phyloP scores from a whole-genome alignment of 495 filamentous ascomycete species.

The Stereocaulon alpinum region DNA sequence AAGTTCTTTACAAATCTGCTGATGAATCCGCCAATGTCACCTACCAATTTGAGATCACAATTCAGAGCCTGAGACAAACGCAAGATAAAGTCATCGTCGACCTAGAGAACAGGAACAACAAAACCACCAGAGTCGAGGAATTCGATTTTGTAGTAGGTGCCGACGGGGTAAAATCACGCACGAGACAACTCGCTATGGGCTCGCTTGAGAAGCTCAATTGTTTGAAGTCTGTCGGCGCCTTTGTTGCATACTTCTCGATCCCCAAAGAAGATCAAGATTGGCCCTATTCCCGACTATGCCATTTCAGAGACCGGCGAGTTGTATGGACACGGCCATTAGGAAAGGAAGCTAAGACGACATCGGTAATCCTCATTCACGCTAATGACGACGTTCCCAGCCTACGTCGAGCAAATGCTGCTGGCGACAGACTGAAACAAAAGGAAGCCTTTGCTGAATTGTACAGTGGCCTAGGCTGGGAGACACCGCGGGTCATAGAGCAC shows the following conservation, averaged over 20 bases:
- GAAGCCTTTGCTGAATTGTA: conserved; percentile 14
- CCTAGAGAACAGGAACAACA: conserved; percentile 20
- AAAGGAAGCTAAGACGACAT: conserved; percentile 12
- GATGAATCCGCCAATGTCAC: conserved; percentile 15
- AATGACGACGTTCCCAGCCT: conserved; percentile 10
- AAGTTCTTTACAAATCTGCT: conserved; percentile 16
- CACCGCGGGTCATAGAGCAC: conserved; percentile 16
- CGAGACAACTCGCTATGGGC: conserved; percentile 16
- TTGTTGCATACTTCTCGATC: conserved; percentile 19
- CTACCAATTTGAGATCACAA: conserved; percentile 6
- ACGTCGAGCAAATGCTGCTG: conserved; percentile 14
- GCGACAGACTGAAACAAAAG: conserved; percentile 17
- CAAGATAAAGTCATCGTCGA: conserved; percentile 22
- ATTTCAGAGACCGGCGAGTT: conserved; percentile 17
- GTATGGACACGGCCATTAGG: conserved; percentile 15
- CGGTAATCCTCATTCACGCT: conserved; percentile 17
- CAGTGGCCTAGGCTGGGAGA: conserved; percentile 19
- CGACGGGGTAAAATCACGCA: conserved; percentile 18
- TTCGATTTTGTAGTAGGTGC: conserved; percentile 20
- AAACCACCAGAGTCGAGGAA: conserved; percentile 26
- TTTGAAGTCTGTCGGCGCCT: conserved; percentile 16
- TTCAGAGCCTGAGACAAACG: conserved; percentile 18
- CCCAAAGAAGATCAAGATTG: conserved; percentile 15
- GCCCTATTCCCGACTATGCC: conserved; percentile 16
- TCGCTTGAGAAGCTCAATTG: conserved; percentile 11